Percentiles rank a stretch among this genome's conserved stretches.
Conservation (phyloP, 805 yeast genomes). For the Schizosaccharomyces lindneri region DNA sequence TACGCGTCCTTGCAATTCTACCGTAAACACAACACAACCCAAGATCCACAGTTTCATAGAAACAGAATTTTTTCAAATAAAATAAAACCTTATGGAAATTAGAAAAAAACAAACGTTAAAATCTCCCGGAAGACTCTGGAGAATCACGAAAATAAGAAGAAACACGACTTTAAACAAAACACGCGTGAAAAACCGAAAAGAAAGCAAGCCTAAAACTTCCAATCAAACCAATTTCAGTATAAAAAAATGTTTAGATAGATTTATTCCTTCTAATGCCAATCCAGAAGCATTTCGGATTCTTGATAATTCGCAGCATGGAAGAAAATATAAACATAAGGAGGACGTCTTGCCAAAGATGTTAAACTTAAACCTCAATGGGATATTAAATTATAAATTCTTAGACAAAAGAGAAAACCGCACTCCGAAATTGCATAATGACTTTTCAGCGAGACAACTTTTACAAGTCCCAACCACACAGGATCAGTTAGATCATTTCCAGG, state of each 20-base stretch:
- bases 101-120: neutral
- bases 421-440: no score
- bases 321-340: neutral
- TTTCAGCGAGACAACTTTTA: no score
- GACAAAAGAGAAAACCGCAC: neutral
- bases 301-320: neutral
- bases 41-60: neutral
- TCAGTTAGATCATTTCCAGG: no score
- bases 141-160: neutral
- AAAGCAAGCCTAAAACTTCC: neutral
- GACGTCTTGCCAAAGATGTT: neutral
- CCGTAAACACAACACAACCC: slow-evolving; percentile 8
- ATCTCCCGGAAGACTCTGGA: neutral
- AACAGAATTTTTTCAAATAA: neutral
- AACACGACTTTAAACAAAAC: neutral
- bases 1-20: neutral
- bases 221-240: neutral
- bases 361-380: neutral
- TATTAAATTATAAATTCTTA: neutral
- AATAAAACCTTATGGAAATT: neutral
- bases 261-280: neutral
- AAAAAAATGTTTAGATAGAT: neutral
- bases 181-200: neutral
- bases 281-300: neutral
- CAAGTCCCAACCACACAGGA: no score